Base-by-base conservation (phyloP, 805 yeast genomes). In the Kodamaea kakaduensis region DNA sequence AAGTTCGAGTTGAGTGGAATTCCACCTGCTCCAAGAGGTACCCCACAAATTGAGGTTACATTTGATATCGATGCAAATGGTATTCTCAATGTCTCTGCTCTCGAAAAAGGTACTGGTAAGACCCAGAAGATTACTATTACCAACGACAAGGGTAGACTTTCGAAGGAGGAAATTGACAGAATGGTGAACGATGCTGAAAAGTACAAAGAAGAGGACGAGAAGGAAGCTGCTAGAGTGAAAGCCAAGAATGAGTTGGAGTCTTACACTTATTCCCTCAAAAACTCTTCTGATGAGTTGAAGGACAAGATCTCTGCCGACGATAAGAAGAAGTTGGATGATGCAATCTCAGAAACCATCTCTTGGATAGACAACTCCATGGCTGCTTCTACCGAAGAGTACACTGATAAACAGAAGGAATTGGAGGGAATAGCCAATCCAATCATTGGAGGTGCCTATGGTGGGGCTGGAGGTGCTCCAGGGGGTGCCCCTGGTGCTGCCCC, bases 181-280 rank as follows among this genome's bases (percentile, higher is more conserved):
- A 90, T 90, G 96, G 96, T 90, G 46, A 93, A 80, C 58, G 97
- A 90, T 59, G 97, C 97, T 51, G 97, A 88, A 67, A 83, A 84
- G 69, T 90, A 69, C 55, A 95, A 95, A 47, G 87, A 84, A 52
- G 94, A 88, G 65, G 97, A 90, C 67, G 81, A 80, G 50, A 80
- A 76, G 51, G 73, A 86, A 42, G 84, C 89, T 58, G 77, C 77
- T 43, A 85, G 85, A 74, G 81, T 90, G 52, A 94, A 84, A 69
- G 79, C 95, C 44, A 85, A 87, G 73, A 89, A 87, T 69, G 69
- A 74, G 30, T 75, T 89, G 47, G 97, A 89, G 70, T 84, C 87
- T 64, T 88, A 86, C 59, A 90, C 94, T 43, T 85, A 82, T 60
- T 73, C 80, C 23, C 73, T 89, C 59, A 83, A 80, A 71, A 83